These are phyloP conservation scores for Groenewaldozyma sp. DNA, from an alignment of 1,139 yeast genomes.

Conservation along the genomic window DNA sequence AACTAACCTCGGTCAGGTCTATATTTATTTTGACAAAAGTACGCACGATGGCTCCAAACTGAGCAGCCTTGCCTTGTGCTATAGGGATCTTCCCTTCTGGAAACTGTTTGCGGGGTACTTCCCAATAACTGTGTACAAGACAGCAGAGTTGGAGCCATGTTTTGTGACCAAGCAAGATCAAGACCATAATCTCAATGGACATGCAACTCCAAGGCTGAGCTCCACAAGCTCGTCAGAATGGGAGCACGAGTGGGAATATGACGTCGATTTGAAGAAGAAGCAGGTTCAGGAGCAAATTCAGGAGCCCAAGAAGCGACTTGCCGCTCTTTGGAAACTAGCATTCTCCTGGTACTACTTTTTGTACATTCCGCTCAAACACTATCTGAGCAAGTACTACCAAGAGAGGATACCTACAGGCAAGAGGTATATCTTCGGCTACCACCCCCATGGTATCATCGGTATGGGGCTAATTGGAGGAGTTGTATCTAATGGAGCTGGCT, in stretches of 20 bases:
- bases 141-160: constrained; percentile 68
- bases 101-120: constrained; percentile 66
- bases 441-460: constrained; percentile 95
- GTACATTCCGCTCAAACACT: constrained; percentile 1
- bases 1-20: constrained; percentile 34
- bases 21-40: constrained; percentile 50
- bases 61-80: constrained; percentile 46
- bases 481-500: constrained; percentile 70
- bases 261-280: background rate
- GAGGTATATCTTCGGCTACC: constrained; percentile 83
- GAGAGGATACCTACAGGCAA: constrained; percentile 23
- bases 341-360: constrained; percentile 23
- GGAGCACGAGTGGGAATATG: too few relatives aligned
- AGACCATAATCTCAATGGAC: constrained; percentile 3
- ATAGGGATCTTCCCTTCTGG: constrained; percentile 60
- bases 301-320: too few relatives aligned
- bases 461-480: constrained; percentile 85
- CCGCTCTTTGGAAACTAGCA: constrained; percentile 16
- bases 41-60: constrained; percentile 66
- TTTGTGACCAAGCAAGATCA: constrained; percentile 32
- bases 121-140: constrained; percentile 68
- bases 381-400: background rate
- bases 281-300: background rate
- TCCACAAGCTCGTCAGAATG: too few relatives aligned
- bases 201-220: constrained; percentile 5